These are phyloP conservation scores for Sutorius eximius DNA, from an alignment of 1,284 basidiomycete genomes.

Conservation along the genomic window DNA sequence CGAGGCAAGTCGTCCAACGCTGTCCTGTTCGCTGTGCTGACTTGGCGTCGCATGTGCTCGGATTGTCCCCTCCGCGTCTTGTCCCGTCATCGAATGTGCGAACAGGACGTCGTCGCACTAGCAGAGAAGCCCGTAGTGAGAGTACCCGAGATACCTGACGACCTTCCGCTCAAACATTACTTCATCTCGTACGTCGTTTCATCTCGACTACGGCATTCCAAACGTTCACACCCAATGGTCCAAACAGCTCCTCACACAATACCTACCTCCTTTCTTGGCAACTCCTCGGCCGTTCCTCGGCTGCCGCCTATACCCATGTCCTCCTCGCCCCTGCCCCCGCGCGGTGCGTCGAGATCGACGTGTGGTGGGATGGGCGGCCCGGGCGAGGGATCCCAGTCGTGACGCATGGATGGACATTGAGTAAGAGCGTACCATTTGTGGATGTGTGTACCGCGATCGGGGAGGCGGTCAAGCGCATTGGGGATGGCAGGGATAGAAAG, in stretches of 20 bases:
- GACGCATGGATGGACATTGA: slow-evolving; percentile 61
- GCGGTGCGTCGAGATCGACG: slow-evolving; percentile 70
- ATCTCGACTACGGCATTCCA: neutral
- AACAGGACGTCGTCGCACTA: slow-evolving; percentile 39
- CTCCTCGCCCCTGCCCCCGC: slow-evolving; percentile 44
- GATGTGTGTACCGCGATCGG: slow-evolving; percentile 56
- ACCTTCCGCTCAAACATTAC: slow-evolving; percentile 51
- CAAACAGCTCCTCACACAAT: slow-evolving; percentile 58
- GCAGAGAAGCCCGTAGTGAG: slow-evolving; percentile 39
- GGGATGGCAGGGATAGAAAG: slow-evolving; percentile 15
- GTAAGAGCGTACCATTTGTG: slow-evolving; percentile 47
- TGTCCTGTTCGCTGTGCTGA: neutral
- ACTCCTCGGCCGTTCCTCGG: slow-evolving; percentile 55
- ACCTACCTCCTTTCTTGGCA: slow-evolving; percentile 65
- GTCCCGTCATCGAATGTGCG: neutral
- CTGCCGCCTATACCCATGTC: slow-evolving; percentile 57
- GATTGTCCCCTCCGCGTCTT: neutral
- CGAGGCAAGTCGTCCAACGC: slow-evolving; percentile 10
- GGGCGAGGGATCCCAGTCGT: slow-evolving; percentile 49
- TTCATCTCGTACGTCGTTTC: slow-evolving; percentile 53
- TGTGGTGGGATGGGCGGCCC: slow-evolving; percentile 51
- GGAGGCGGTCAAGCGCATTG: slow-evolving; percentile 33
- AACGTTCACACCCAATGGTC: neutral
- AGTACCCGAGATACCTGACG: slow-evolving; percentile 41
- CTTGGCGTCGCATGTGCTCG: neutral